These are phyloP conservation scores for Verticillium nubilum DNA, from an alignment of 2,329 filamentous ascomycete species.

Conservation along the genomic window DNA sequence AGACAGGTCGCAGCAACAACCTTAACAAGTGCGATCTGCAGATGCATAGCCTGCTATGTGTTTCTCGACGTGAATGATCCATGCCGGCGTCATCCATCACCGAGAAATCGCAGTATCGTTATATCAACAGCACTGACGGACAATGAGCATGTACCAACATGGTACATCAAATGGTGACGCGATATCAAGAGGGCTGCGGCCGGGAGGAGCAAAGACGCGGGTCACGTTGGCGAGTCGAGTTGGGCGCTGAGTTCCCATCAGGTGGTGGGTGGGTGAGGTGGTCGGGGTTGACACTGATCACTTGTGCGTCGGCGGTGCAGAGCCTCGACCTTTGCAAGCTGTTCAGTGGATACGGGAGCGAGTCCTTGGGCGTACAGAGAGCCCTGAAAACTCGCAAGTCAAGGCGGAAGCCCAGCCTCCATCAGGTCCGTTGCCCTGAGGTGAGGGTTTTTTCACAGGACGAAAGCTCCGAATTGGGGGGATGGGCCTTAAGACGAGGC, in stretches of 20 bases:
- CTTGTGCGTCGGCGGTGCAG: not conserved
- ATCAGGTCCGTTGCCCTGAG: not conserved
- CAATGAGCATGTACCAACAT: not conserved
- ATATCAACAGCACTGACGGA: not conserved
- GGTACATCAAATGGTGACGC: not conserved
- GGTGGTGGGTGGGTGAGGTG: not conserved
- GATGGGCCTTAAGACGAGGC: not conserved
- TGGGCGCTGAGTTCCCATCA: not conserved
- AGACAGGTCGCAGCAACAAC: not conserved
- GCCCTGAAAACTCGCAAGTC: not conserved
- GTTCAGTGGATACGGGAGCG: too few species aligned
- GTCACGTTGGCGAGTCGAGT: not conserved
- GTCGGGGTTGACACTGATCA: not conserved
- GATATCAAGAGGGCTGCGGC: not conserved
- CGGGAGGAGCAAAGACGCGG: not conserved
- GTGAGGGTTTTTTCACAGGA: not conserved
- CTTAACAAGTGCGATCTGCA: not conserved
- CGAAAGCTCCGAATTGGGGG: not conserved
- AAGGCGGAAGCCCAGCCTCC: not conserved
- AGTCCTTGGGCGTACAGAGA: not conserved
- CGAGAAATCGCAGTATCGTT: not conserved
- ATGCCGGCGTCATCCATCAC: not conserved
- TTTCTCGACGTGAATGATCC: not conserved
- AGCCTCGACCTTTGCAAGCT: too few species aligned
- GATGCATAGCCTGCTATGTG: not conserved